A percentile compares a stretch with the other conserved stretches of the same genome.
Conservation (phyloP, 108 stramenopile genomes). For the Fragilariopsis cylindrus region DNA sequence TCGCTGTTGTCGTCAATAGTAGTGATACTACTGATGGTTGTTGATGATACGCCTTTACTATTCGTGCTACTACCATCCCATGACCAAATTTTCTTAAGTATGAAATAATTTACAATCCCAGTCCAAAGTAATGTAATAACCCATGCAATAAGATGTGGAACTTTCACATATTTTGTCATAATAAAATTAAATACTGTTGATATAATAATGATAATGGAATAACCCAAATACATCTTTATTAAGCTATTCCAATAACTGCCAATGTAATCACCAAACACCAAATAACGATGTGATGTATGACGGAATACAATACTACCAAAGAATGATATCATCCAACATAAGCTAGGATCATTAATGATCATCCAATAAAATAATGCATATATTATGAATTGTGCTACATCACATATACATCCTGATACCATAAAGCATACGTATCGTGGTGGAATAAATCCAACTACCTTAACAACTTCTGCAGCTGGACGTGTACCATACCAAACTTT, state of each 20-base stretch:
- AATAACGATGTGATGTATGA: constrained; percentile 66
- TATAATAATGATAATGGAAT: constrained; percentile 62
- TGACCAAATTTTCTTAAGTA: constrained; percentile 64
- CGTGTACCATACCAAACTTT: constrained; percentile 49
- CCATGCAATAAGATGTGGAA: constrained; percentile 59
- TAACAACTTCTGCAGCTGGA: constrained; percentile 46
- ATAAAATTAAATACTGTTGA: constrained; percentile 60
- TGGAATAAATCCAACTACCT: constrained; percentile 39
- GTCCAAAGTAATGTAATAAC: constrained; percentile 67
- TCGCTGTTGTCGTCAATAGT: no score
- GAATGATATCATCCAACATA: constrained; percentile 64
- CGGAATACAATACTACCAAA: constrained; percentile 52
- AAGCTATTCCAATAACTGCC: constrained; percentile 59
- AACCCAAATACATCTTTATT: constrained; percentile 63
- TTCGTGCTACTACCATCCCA: constrained; percentile 44
- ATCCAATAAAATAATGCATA: constrained; percentile 32
- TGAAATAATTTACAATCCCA: constrained; percentile 75
- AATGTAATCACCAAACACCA: constrained; percentile 77
- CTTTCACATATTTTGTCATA: constrained; percentile 36
- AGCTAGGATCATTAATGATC: constrained; percentile 39
- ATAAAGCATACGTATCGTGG: constrained; percentile 59
- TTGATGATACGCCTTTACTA: neutral
- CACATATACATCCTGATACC: constrained; percentile 48
- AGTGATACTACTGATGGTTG: no score
- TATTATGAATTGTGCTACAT: constrained; percentile 45